A percentile compares a stretch with the other conserved stretches of the same genome.
Evolutionary conservation across 805 yeast species (phyloP).

Genomic region (Candida tammaniensis): DNA sequence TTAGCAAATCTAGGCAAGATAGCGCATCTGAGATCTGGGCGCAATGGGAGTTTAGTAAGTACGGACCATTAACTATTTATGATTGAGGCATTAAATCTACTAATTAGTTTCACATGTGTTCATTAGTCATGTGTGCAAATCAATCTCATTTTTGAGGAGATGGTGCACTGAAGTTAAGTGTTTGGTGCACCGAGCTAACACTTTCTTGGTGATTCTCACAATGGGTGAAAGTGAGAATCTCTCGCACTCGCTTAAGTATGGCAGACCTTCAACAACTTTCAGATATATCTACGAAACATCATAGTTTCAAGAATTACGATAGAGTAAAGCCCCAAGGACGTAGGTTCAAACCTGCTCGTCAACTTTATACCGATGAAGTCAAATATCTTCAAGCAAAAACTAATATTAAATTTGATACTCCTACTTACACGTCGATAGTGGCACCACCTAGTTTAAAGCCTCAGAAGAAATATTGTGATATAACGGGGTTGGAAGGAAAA

Average conservation of each 20-base stretch:
- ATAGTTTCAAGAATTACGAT: conserved; percentile 55
- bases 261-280: conserved; percentile 5
- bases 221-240: background rate
- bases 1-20: too few relatives aligned
- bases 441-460: conserved; percentile 91
- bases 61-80: too few relatives aligned
- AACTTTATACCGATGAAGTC: conserved; percentile 73
- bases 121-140: too few relatives aligned
- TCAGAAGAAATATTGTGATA: conserved; percentile 81
- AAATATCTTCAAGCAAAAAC: conserved; percentile 51
- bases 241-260: too few relatives aligned
- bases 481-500: conserved; percentile 80
- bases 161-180: too few relatives aligned
- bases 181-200: too few relatives aligned
- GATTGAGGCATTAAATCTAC: too few relatives aligned
- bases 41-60: too few relatives aligned
- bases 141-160: too few relatives aligned
- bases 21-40: too few relatives aligned
- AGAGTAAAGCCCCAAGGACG: conserved; percentile 48
- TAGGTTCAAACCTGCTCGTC: conserved; percentile 72
- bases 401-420: conserved; percentile 44
- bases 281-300: conserved; percentile 34
- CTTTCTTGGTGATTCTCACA: too few relatives aligned
- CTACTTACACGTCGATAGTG: conserved; percentile 66
- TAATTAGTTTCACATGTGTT: too few relatives aligned